Evolutionary conservation across 306 rosid genomes (phyloP).

Genomic region (Cyamopsis tetragonoloba): DNA sequence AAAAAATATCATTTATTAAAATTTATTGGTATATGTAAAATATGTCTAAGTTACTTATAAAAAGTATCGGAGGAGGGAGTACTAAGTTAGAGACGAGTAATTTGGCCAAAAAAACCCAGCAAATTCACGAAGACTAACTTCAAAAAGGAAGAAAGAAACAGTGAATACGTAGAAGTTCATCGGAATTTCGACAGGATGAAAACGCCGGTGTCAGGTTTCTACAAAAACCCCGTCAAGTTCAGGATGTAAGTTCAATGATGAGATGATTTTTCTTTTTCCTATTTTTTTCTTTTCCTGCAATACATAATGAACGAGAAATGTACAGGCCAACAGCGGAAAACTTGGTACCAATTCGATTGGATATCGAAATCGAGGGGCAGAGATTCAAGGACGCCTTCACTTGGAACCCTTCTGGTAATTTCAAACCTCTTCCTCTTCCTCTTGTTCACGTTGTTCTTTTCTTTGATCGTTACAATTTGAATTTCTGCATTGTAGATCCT

Average conservation of each 20-base stretch:
- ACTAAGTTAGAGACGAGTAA: too few species aligned
- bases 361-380: constrained; percentile 70
- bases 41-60: too few species aligned
- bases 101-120: too few species aligned
- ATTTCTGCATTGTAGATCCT: constrained; percentile 41
- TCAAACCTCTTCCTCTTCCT: not conserved
- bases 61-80: too few species aligned
- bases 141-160: too few species aligned
- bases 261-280: not conserved
- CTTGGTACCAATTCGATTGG: constrained; percentile 70
- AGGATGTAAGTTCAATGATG: constrained; percentile 46
- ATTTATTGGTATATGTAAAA: too few species aligned
- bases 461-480: not conserved
- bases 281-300: not conserved
- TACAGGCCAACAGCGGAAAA: constrained; percentile 72
- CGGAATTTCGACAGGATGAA: constrained; percentile 40
- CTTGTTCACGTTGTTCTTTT: too few species aligned
- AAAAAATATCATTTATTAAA: too few species aligned
- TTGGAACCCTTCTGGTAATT: constrained; percentile 87
- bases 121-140: too few species aligned
- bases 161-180: not conserved
- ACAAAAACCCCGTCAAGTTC: constrained; percentile 68
- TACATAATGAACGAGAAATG: not conserved
- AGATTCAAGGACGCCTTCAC: constrained; percentile 84
- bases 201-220: constrained; percentile 45